Conservation (phyloP, 2,329 filamentous ascomycete species). For the Tolypocladium pustulatum region DNA sequence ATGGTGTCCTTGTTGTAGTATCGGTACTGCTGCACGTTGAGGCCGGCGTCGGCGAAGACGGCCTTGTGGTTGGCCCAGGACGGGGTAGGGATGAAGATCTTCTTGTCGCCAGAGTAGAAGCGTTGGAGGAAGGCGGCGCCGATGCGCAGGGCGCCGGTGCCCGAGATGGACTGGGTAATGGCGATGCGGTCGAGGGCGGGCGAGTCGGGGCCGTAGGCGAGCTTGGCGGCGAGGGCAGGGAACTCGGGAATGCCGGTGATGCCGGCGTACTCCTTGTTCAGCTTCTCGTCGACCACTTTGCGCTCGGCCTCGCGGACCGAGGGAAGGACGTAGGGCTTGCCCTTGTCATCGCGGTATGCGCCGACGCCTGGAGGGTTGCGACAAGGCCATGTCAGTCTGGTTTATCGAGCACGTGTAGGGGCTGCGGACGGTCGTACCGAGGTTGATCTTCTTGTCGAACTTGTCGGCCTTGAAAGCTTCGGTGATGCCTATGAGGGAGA, state of each 20-base stretch:
- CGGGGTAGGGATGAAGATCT: conserved; percentile 90
- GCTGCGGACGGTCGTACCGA: conserved; percentile 47
- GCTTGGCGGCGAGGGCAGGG: conserved; percentile 79
- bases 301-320: conserved; percentile 85
- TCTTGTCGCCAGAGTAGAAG: conserved; percentile 85
- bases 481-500: conserved; percentile 58
- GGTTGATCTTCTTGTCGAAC: conserved; percentile 94
- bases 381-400: conserved; percentile 1
- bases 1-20: conserved; percentile 99
- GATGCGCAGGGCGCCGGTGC: conserved; percentile 90
- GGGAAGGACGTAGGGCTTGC: conserved; percentile 95
- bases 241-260: conserved; percentile 95
- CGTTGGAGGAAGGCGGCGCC: conserved; percentile 87
- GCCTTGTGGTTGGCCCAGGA: conserved; percentile 98
- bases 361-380: conserved; percentile 61
- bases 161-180: conserved; percentile 97
- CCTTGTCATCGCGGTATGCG: conserved; percentile 95
- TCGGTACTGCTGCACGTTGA: conserved; percentile 88
- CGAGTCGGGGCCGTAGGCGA: conserved; percentile 81
- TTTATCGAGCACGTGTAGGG: not conserved
- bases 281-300: conserved; percentile 63
- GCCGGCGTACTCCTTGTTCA: conserved; percentile 97
- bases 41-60: conserved; percentile 86
- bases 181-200: conserved; percentile 67
- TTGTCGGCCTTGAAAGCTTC: conserved; percentile 98